A percentile compares a stretch with the other conserved stretches of the same genome.
Evolutionary conservation across 768 basidiomycete genomes (phyloP).

Genomic region (Podaxis sp.): DNA sequence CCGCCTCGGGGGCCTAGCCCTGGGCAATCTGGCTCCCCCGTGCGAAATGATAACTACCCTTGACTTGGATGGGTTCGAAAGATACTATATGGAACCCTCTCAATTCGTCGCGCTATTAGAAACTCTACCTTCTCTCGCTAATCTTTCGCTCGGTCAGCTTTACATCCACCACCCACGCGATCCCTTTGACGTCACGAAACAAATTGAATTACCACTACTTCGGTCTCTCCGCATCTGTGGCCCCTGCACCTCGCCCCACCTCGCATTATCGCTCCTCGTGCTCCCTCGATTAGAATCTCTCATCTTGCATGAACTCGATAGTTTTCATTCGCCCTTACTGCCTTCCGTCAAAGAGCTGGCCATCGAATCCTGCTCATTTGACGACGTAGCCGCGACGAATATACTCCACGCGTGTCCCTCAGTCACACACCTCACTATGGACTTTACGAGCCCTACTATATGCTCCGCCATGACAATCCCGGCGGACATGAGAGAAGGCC

Average conservation of each 20-base stretch:
- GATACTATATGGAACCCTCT: slow-evolving; percentile 31
- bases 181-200: slow-evolving; percentile 25
- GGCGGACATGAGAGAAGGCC: background rate
- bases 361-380: slow-evolving; percentile 35
- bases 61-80: slow-evolving; percentile 43
- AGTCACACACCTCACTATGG: slow-evolving; percentile 32
- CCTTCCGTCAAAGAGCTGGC: slow-evolving; percentile 33
- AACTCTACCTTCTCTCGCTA: slow-evolving; percentile 34
- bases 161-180: slow-evolving; percentile 35
- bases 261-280: slow-evolving; percentile 35
- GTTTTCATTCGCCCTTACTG: slow-evolving; percentile 32
- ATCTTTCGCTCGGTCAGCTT: slow-evolving; percentile 43
- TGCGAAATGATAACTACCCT: slow-evolving; percentile 35
- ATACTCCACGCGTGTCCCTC: slow-evolving; percentile 36
- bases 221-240: slow-evolving; percentile 42
- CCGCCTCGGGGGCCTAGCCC: slow-evolving; percentile 40
- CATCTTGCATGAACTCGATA: slow-evolving; percentile 33
- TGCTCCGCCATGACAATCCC: slow-evolving; percentile 26
- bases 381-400: slow-evolving; percentile 29
- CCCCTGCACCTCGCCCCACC: slow-evolving; percentile 31
- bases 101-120: slow-evolving; percentile 36
- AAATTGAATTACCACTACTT: slow-evolving; percentile 34
- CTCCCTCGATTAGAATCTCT: slow-evolving; percentile 36
- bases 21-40: slow-evolving; percentile 41
- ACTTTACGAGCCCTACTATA: slow-evolving; percentile 30